Conservation (phyloP, 345 rosid species). For the Eucalyptus pumila region DNA sequence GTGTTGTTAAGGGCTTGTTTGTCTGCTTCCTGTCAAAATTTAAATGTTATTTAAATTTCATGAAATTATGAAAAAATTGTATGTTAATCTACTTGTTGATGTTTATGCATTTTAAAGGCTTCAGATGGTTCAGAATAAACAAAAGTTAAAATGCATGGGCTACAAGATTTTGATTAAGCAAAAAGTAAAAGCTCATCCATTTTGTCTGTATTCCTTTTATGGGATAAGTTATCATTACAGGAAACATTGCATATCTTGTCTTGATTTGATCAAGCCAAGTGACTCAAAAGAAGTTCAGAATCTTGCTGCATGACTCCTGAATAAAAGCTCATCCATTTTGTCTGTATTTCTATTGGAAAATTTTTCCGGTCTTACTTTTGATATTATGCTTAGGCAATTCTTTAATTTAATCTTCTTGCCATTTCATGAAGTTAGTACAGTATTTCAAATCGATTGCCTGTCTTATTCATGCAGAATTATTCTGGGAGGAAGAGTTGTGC, state of each 20-base stretch:
- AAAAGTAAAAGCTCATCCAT: not conserved
- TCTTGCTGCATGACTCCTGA: not conserved
- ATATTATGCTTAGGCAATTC: not conserved
- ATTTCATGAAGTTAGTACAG: not conserved
- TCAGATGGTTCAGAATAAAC: not conserved
- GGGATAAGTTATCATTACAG: not conserved
- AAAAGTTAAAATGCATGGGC: not conserved
- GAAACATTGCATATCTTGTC: not conserved
- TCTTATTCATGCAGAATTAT: slow-evolving; percentile 44
- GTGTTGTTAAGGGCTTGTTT: not conserved
- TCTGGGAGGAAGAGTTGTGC: slow-evolving; percentile 90
- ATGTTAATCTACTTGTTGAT: not conserved
- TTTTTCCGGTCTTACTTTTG: not conserved
- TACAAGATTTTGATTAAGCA: not conserved
- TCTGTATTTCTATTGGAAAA: not conserved
- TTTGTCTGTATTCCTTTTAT: not conserved
- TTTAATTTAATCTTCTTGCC: not conserved
- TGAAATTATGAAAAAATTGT: not conserved
- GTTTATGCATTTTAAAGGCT: not conserved
- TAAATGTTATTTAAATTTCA: not conserved
- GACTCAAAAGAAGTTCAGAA: not conserved
- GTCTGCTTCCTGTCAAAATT: not conserved
- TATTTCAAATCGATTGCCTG: not conserved
- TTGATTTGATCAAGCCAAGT: not conserved
- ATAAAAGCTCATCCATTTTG: not conserved